Evolutionary conservation across 192 early-diverging fungal genomes (phyloP).

Genomic region (Coemansia aciculifera): DNA sequence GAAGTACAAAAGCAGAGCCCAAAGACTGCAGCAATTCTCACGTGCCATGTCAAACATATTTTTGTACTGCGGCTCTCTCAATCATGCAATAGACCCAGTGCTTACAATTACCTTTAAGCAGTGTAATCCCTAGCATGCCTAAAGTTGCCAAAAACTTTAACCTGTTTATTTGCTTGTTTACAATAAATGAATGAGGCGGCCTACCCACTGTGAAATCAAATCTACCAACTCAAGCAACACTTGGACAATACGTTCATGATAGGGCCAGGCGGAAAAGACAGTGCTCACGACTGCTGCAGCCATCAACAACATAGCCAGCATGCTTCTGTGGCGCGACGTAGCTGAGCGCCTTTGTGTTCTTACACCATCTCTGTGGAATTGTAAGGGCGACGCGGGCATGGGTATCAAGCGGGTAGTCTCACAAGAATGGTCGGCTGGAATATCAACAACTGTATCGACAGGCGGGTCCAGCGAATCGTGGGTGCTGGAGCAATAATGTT

Average conservation of each 20-base stretch:
- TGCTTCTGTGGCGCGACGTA: background rate
- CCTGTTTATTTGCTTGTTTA: background rate
- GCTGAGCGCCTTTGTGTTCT: background rate
- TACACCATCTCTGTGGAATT: background rate
- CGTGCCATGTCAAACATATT: too few species aligned
- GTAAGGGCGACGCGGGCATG: background rate
- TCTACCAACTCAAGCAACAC: slow-evolving; percentile 37
- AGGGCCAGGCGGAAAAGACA: slow-evolving; percentile 31
- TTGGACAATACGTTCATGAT: slow-evolving; percentile 22
- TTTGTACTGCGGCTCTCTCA: too few species aligned
- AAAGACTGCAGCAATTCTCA: background rate
- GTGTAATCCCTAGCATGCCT: too few species aligned
- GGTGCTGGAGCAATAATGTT: background rate
- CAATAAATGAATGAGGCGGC: slow-evolving; percentile 19
- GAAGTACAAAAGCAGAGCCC: background rate
- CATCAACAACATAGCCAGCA: slow-evolving; percentile 17
- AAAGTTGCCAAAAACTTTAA: too few species aligned
- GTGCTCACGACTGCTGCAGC: slow-evolving; percentile 22
- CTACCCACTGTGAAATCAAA: slow-evolving; percentile 45
- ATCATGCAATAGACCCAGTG: too few species aligned
- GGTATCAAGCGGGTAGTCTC: slow-evolving; percentile 25
- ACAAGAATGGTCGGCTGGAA: slow-evolving; percentile 5
- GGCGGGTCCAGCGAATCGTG: background rate
- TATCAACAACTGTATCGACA: slow-evolving; percentile 8
- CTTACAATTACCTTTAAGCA: too few species aligned